These are phyloP conservation scores for Phytophthora megakarya DNA, from an alignment of 352 stramenopile species.

Conservation along the genomic window DNA sequence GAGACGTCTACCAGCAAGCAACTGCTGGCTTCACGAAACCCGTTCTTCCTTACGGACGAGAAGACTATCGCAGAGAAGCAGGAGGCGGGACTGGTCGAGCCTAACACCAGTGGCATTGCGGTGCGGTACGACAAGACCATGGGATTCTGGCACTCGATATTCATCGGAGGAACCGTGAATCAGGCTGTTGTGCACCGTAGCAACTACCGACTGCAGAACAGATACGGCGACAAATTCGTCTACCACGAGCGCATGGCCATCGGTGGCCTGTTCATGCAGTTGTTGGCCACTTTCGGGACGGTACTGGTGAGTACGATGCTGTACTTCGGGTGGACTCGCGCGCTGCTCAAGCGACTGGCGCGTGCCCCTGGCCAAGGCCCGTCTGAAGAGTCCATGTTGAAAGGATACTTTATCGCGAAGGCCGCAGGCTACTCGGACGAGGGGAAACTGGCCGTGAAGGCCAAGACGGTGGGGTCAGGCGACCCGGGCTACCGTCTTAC, in stretches of 20 bases:
- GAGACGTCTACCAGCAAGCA: conserved; percentile 54
- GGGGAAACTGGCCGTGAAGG: conserved; percentile 48
- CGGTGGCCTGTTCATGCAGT: conserved; percentile 49
- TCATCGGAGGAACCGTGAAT: conserved; percentile 86
- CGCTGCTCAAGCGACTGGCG: conserved; percentile 69
- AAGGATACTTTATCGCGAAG: conserved; percentile 74
- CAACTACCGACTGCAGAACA: conserved; percentile 60
- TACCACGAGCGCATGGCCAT: conserved; percentile 70
- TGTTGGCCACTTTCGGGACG: conserved; percentile 44
- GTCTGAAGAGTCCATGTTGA: conserved; percentile 74
- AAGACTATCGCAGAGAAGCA: conserved; percentile 45
- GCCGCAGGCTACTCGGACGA: conserved; percentile 50
- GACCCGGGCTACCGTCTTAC: conserved; percentile 70
- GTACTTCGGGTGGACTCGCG: conserved; percentile 66
- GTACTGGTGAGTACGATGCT: conserved; percentile 48
- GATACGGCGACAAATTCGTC: conserved; percentile 67
- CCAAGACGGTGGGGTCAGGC: conserved; percentile 42
- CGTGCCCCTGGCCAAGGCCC: conserved; percentile 83
- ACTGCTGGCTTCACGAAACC: conserved; percentile 44
- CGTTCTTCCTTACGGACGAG: conserved; percentile 66
- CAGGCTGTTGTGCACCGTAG: conserved; percentile 76
- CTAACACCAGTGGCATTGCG: conserved; percentile 41
- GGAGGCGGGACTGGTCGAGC: conserved; percentile 28
- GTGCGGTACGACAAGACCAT: conserved; percentile 79
- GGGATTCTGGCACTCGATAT: conserved; percentile 63